phyloP scores from a whole-genome alignment of 306 rosid genomes.

The Macrotyloma uniflorum region DNA sequence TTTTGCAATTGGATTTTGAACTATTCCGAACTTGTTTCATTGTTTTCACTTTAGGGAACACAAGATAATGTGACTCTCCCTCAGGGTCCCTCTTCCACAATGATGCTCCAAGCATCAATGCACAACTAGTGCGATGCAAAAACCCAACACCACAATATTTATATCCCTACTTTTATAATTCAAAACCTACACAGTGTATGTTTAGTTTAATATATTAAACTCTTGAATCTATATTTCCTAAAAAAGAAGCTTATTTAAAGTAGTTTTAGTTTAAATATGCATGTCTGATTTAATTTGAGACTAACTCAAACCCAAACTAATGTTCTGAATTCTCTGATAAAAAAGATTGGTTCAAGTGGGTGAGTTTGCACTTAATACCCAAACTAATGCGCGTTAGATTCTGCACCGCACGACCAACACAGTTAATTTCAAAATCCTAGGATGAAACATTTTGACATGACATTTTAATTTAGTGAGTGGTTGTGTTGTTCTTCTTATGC shows the following conservation, averaged over 20 bases:
- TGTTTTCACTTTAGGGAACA: slow-evolving; percentile 45
- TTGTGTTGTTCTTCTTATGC: neutral
- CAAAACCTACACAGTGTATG: too few species aligned
- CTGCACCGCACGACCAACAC: neutral
- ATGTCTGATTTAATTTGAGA: too few species aligned
- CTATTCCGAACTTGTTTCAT: slow-evolving; percentile 25
- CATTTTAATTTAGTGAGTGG: neutral
- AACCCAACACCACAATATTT: neutral
- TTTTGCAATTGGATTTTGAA: slow-evolving; percentile 41
- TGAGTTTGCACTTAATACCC: neutral
- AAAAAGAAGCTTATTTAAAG: too few species aligned
- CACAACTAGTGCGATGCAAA: slow-evolving; percentile 18
- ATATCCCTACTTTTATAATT: neutral
- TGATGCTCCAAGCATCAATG: slow-evolving; percentile 18
- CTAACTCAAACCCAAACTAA: too few species aligned
- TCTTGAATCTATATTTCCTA: too few species aligned
- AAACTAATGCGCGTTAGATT: neutral
- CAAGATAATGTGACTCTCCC: slow-evolving; percentile 28
- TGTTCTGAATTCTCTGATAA: neutral
- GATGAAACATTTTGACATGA: neutral
- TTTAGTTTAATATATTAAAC: too few species aligned
- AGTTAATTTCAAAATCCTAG: neutral
- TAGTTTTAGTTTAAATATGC: too few species aligned
- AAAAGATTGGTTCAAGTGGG: neutral
- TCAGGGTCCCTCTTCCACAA: slow-evolving; percentile 1